A percentile compares a stretch with the other conserved stretches of the same genome.
Conservation (phyloP, 805 yeast genomes). For the Yarrowia alimentaria region DNA sequence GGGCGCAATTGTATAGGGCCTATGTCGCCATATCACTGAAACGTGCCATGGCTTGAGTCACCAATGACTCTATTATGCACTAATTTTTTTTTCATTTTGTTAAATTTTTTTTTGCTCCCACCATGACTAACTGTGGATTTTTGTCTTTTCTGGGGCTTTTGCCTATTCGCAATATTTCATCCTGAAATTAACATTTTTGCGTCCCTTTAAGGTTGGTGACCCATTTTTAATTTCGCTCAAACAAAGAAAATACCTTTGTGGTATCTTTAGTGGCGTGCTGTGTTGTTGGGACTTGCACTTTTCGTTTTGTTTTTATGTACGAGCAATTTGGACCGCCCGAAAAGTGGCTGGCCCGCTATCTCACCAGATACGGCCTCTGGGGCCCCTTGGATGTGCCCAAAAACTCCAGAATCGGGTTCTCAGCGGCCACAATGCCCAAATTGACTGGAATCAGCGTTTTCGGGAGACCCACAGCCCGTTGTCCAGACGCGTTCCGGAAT, state of each 20-base stretch:
- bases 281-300: slow-evolving; percentile 27
- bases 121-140: slow-evolving; percentile 4
- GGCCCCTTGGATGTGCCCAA: no score
- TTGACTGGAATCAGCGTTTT: no score
- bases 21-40: slow-evolving; percentile 9
- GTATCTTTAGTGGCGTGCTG: slow-evolving; percentile 28
- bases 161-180: neutral
- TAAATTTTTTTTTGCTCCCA: neutral
- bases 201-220: slow-evolving; percentile 13
- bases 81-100: slow-evolving; percentile 1
- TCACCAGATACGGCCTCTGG: no score
- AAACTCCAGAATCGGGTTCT: neutral
- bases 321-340: slow-evolving; percentile 27
- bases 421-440: neutral
- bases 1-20: slow-evolving; percentile 1
- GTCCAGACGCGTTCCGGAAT: slow-evolving; percentile 12
- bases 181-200: neutral
- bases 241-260: slow-evolving; percentile 27
- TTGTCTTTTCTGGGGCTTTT: slow-evolving; percentile 24
- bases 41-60: slow-evolving; percentile 25
- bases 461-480: no score
- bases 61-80: slow-evolving; percentile 26
- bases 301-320: slow-evolving; percentile 26
- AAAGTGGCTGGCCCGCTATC: slow-evolving; percentile 17
- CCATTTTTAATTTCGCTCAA: slow-evolving; percentile 22